Base-by-base conservation (phyloP, 441 rosid species). In the Lepidium campestre region DNA sequence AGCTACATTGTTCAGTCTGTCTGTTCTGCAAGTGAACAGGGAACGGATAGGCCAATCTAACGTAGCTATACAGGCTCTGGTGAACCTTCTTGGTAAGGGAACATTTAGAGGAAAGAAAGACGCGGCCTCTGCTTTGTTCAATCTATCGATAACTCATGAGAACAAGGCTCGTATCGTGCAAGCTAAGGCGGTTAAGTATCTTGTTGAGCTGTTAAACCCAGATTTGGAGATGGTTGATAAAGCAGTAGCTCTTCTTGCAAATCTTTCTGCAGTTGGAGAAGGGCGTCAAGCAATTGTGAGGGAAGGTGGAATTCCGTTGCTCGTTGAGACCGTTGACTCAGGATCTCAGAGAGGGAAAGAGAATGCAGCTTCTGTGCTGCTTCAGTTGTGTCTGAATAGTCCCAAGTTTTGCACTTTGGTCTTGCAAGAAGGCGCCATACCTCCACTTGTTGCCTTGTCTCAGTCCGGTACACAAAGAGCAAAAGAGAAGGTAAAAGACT, bases 381-480 rank as follows among this genome's bases (percentile, higher is more conserved):
- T 87, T 81, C 97, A 90, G 74, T 76, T 93, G 59, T 90, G 97
- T 77, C 73, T 90, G 47, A 77, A 79, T 69, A 90, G 83, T 77
- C 73, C 90, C 42, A 89, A 85, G 84, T 88, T 87, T 68, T 90
- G 98, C 77, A 82, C 83, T 49, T 75, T 93, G 71, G 95, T 93
- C 74, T 81, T 90, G 79, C 96, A 87, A 83, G 98, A 90, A 82
- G 98, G 98, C 18, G 97, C 90, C 11, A 86, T 90, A 70, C 97
- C 97, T 77, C 97, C 98, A 31, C 90, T 93, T 66, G 96, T 93
- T 61, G 91, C 90, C 32, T 80, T 93, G 82, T 93, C 93, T 13
- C 97, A 88, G 72, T 86, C 90, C 17, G 98, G 98, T 70, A 88
- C 96, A n/a, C 89, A 83, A 47, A 85, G 98, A 80, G 97, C 90